Percentiles rank a stretch among this genome's conserved stretches.
phyloP scores from a whole-genome alignment of 1,139 yeast genomes.

The Zygosaccharomyces sapae region DNA sequence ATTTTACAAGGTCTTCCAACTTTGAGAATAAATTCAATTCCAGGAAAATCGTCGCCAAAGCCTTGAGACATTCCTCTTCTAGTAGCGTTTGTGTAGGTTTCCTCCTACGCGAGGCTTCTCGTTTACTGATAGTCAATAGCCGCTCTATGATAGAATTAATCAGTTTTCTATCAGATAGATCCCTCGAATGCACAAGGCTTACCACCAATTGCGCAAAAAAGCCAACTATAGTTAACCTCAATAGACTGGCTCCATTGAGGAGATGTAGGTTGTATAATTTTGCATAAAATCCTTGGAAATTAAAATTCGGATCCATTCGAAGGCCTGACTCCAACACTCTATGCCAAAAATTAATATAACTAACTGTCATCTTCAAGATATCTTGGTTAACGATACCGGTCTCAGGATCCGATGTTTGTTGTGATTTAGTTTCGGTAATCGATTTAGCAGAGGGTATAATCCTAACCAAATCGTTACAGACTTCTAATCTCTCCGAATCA shows the following conservation, averaged over 20 bases:
- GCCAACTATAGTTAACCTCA: slow-evolving; percentile 18
- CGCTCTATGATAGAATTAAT: slow-evolving; percentile 20
- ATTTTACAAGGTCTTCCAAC: slow-evolving; percentile 6
- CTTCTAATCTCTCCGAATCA: slow-evolving; percentile 13
- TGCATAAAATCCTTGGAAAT: slow-evolving; percentile 44
- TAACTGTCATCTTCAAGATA: slow-evolving; percentile 20
- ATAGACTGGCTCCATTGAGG: slow-evolving; percentile 15
- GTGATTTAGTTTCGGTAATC: slow-evolving; percentile 26
- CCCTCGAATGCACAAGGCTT: slow-evolving; percentile 9
- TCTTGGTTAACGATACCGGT: slow-evolving; percentile 19
- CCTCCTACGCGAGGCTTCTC: slow-evolving; percentile 7
- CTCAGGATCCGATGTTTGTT: neutral
- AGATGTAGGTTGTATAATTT: slow-evolving; percentile 54
- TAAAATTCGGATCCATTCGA: slow-evolving; percentile 38
- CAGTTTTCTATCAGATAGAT: slow-evolving; percentile 10
- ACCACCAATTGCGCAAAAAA: slow-evolving; percentile 23
- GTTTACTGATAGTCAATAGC: slow-evolving; percentile 15
- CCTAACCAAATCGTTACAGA: slow-evolving; percentile 21
- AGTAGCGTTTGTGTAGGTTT: slow-evolving; percentile 7
- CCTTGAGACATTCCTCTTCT: slow-evolving; percentile 17
- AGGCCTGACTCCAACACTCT: slow-evolving; percentile 34
- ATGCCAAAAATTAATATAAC: slow-evolving; percentile 34
- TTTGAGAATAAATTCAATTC: slow-evolving; percentile 14
- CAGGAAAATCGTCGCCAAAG: slow-evolving; percentile 20
- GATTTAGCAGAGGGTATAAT: slow-evolving; percentile 22